phyloP scores from a whole-genome alignment of 371 early-diverging fungal species.

The Lichtheimia ornata region DNA sequence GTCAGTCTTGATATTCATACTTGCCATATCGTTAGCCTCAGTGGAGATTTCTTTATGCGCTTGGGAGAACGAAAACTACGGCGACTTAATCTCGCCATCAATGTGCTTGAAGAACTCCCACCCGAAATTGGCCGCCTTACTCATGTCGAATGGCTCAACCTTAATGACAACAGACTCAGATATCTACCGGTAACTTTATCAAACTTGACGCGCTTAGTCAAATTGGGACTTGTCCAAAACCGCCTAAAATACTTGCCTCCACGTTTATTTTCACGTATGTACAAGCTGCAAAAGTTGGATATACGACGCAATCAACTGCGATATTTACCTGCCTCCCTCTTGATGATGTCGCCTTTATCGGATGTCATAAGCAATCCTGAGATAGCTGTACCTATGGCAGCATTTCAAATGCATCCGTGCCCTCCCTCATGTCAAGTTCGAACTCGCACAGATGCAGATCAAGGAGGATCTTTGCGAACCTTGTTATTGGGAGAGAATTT shows the following conservation, averaged over 20 bases:
- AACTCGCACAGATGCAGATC: not conserved
- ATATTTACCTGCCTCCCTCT: slow-evolving; percentile 48
- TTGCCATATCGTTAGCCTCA: slow-evolving; percentile 46
- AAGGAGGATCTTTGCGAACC: slow-evolving; percentile 32
- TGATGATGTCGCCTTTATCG: slow-evolving; percentile 23
- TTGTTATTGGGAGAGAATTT: slow-evolving; percentile 33
- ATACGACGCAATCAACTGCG: slow-evolving; percentile 51
- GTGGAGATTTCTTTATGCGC: slow-evolving; percentile 19
- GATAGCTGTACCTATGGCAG: slow-evolving; percentile 8
- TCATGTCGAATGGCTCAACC: slow-evolving; percentile 70
- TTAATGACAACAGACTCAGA: slow-evolving; percentile 66
- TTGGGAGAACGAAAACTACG: slow-evolving; percentile 44
- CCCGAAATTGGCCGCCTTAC: slow-evolving; percentile 51
- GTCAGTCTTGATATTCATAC: slow-evolving; percentile 68
- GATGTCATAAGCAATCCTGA: slow-evolving; percentile 17
- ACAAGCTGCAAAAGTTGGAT: slow-evolving; percentile 51
- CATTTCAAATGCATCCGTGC: slow-evolving; percentile 8
- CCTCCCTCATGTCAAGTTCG: slow-evolving; percentile 11
- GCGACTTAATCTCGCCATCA: slow-evolving; percentile 68
- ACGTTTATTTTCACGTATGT: slow-evolving; percentile 36
- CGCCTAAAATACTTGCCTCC: slow-evolving; percentile 52
- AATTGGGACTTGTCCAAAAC: slow-evolving; percentile 75
- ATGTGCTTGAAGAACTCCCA: slow-evolving; percentile 57
- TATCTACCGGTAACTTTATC: slow-evolving; percentile 56
- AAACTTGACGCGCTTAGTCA: slow-evolving; percentile 58